Conservation (phyloP, 805 yeast species). For the Zygosaccharomyces pseudorouxii region DNA sequence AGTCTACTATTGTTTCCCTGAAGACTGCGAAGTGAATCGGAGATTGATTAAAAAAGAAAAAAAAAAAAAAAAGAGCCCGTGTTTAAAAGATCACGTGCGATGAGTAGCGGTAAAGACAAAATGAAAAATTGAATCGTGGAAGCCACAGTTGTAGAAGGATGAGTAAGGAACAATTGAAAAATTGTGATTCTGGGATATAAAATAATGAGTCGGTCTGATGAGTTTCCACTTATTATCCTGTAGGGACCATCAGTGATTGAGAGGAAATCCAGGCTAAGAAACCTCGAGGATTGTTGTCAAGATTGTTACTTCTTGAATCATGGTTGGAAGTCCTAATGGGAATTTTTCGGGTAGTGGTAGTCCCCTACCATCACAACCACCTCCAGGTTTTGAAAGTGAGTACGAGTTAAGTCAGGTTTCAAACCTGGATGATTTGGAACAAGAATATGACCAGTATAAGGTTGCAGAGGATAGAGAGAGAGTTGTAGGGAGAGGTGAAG, state of each 20-base stretch:
- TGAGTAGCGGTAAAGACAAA: background rate
- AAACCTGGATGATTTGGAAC: conserved; percentile 27
- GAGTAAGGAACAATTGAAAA: background rate
- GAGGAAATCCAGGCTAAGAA: background rate
- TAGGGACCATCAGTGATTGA: too few relatives aligned
- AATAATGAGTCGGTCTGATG: background rate
- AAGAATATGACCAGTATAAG: conserved; percentile 29
- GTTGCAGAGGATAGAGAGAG: conserved; percentile 10
- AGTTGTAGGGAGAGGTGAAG: background rate
- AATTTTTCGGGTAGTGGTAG: background rate
- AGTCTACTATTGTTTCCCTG: background rate
- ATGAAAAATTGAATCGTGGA: conserved; percentile 4
- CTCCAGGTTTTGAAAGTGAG: background rate
- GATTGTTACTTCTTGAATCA: background rate
- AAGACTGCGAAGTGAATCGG: background rate
- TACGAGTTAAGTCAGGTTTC: conserved; percentile 2
- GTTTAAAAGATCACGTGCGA: conserved; percentile 1
- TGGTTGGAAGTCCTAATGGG: background rate
- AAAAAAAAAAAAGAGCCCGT: background rate
- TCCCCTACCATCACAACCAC: background rate
- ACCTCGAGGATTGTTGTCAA: background rate
- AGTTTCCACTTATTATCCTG: background rate
- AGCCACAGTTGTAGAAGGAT: conserved; percentile 5
- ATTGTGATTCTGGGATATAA: background rate
- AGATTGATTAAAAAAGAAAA: background rate